Evolutionary conservation across 805 yeast species (phyloP), one percentile per base, ranked within the genome.

Genomic region (Sugiyamaella qingdaonensis): DNA sequence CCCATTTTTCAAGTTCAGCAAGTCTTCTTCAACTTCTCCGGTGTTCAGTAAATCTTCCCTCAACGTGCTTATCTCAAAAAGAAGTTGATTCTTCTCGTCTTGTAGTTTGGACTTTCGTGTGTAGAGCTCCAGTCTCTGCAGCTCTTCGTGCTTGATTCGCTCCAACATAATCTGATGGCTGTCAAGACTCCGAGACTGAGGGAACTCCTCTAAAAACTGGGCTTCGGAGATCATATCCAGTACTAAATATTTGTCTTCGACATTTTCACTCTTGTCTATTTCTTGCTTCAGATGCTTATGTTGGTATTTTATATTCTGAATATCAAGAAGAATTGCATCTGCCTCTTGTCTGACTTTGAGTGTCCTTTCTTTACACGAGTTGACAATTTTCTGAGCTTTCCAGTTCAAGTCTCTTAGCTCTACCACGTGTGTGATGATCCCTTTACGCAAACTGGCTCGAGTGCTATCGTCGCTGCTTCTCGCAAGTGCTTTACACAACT

Each of bases 281-380:
- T 59, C 61, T 21, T 47, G 46, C 32, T 46, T 49, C 19, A 63
- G 52, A 49, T 63, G 59, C 53, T 54, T 48, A 29, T 62, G 65
- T 54, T 62, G 63, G 47, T 62, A 62, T 10, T 51, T 29, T 27
- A 62, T 54, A 51, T 62, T 62, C 51, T 62, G 64, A 8, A 62
- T 57, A 32, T 59, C 61, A 19, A 62, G 54, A 16, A 57, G 54
- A 4, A 48, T 46, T 19, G 48, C 21, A 42, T 62, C 66, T 21
- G 61, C 57, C 8, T 52, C 55, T 32, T 46, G 55, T 18, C 51
- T 57, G 14, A 51, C 51, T 21, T 46, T 48, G 18, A 51, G 39
- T 10, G 63, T 61, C 16, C 29, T 49, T n/a, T 58, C 58, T 44
- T 60, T 61, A 33, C 44, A 39, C 29, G 51, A 18, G 32, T 52